phyloP scores from a whole-genome alignment of 2,329 filamentous ascomycete genomes.

The Aspergillus tamarii region DNA sequence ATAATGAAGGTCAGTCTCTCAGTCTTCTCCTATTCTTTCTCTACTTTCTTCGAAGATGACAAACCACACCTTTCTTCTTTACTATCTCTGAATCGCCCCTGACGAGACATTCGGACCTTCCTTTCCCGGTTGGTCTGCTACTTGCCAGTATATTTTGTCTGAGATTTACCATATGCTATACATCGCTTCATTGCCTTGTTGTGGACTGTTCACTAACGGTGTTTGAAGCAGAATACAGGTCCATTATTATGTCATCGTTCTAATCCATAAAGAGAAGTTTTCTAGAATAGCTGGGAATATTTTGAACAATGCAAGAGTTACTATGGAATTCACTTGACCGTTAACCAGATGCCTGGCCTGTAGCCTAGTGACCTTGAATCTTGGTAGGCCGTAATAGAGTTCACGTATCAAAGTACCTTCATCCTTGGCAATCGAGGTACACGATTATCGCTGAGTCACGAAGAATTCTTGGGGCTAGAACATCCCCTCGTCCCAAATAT shows the following conservation, averaged over 20 bases:
- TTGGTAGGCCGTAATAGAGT: not conserved
- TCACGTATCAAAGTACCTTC: not conserved
- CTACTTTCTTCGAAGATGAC: conserved; percentile 58
- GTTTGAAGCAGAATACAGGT: not conserved
- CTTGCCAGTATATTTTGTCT: conserved; percentile 74
- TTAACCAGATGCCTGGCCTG: not conserved
- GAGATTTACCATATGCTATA: conserved; percentile 43
- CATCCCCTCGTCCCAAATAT: not conserved
- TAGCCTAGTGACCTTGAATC: not conserved
- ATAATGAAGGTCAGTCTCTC: conserved; percentile 28
- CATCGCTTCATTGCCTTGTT: not conserved
- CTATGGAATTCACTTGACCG: not conserved
- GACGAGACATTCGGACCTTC: conserved; percentile 65
- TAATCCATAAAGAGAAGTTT: not conserved
- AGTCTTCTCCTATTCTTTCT: conserved; percentile 6
- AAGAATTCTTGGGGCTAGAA: not conserved
- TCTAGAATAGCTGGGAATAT: not conserved
- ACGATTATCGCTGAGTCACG: not conserved
- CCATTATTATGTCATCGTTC: not conserved
- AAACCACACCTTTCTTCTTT: conserved; percentile 64
- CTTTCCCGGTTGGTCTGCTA: conserved; percentile 68
- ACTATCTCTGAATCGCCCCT: conserved; percentile 66
- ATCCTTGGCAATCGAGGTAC: not conserved
- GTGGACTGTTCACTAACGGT: conserved; percentile 12
- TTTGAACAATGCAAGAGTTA: not conserved